phyloP scores from a whole-genome alignment of 2,329 filamentous ascomycete species.

The Pseudogymnoascus sp. region DNA sequence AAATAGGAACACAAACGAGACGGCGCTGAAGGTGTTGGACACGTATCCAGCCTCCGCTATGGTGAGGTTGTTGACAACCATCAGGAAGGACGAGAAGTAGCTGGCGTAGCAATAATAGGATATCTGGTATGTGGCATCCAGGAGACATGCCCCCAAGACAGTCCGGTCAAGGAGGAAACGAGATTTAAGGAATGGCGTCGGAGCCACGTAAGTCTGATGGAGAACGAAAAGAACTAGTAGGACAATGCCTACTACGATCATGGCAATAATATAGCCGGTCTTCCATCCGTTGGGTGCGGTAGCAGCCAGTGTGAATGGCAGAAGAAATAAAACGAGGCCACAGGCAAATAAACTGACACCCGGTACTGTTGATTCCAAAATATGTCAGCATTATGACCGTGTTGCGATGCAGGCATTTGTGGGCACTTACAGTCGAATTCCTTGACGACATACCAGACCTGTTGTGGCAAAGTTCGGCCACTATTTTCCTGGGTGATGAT shows the following conservation, averaged over 20 bases:
- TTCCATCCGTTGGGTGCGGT: slow-evolving; percentile 37
- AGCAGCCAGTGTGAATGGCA: slow-evolving; percentile 47
- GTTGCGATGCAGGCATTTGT: neutral
- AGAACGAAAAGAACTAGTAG: slow-evolving; percentile 28
- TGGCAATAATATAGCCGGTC: slow-evolving; percentile 36
- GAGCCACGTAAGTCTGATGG: slow-evolving; percentile 40
- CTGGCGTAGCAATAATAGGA: slow-evolving; percentile 9
- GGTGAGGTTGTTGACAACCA: slow-evolving; percentile 22
- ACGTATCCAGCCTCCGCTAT: slow-evolving; percentile 22
- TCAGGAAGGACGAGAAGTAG: slow-evolving; percentile 14
- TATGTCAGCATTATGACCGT: neutral
- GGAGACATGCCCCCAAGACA: slow-evolving; percentile 22
- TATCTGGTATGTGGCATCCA: slow-evolving; percentile 15
- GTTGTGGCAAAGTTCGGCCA: slow-evolving; percentile 17
- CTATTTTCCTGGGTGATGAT: slow-evolving; percentile 18
- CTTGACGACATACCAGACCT: slow-evolving; percentile 29
- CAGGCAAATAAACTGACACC: slow-evolving; percentile 41
- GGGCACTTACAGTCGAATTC: slow-evolving; percentile 28
- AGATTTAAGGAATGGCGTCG: slow-evolving; percentile 35
- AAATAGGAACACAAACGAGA: slow-evolving; percentile 37
- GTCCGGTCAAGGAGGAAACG: slow-evolving; percentile 28
- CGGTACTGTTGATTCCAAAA: slow-evolving; percentile 22
- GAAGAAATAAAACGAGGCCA: slow-evolving; percentile 44
- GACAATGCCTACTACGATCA: slow-evolving; percentile 41
- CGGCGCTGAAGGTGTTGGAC: slow-evolving; percentile 34